These are phyloP conservation scores for Limonium bicolor DNA, from an alignment of 148 eudicot species.

Conservation along the genomic window DNA sequence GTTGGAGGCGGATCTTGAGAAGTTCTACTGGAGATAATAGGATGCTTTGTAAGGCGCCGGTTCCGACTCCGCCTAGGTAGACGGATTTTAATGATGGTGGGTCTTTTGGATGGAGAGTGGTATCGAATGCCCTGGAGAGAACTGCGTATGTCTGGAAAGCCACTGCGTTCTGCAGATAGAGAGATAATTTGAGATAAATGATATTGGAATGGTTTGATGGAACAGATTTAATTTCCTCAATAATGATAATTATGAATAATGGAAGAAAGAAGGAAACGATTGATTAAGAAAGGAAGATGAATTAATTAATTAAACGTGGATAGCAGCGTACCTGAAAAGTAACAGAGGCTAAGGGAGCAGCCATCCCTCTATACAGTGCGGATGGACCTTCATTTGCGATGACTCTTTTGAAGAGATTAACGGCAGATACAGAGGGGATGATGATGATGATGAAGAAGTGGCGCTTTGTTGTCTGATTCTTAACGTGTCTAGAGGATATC, in stretches of 20 bases:
- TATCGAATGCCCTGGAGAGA: slow-evolving; percentile 59
- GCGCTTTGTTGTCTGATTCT: slow-evolving; percentile 62
- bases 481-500: slow-evolving; percentile 77
- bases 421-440: slow-evolving; percentile 50
- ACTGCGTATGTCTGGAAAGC: slow-evolving; percentile 78
- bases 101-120: slow-evolving; percentile 16
- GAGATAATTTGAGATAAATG: too few species aligned
- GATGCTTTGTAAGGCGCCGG: slow-evolving; percentile 80
- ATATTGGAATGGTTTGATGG: too few species aligned
- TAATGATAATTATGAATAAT: too few species aligned
- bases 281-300: neutral
- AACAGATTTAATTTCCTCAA: too few species aligned
- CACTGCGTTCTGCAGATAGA: slow-evolving; percentile 97
- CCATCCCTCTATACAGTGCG: slow-evolving; percentile 78
- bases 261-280: neutral
- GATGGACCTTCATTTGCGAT: slow-evolving; percentile 40
- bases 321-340: slow-evolving; percentile 54
- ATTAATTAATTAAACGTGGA: neutral
- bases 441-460: too few species aligned
- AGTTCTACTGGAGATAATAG: slow-evolving; percentile 71
- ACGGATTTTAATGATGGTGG: slow-evolving; percentile 83
- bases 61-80: slow-evolving; percentile 61
- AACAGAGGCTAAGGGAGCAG: slow-evolving; percentile 79
- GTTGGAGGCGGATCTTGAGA: slow-evolving; percentile 71
- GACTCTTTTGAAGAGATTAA: slow-evolving; percentile 35